Evolutionary conservation across 495 filamentous ascomycete genomes (phyloP).

Genomic region (Penicillium crystallinum): DNA sequence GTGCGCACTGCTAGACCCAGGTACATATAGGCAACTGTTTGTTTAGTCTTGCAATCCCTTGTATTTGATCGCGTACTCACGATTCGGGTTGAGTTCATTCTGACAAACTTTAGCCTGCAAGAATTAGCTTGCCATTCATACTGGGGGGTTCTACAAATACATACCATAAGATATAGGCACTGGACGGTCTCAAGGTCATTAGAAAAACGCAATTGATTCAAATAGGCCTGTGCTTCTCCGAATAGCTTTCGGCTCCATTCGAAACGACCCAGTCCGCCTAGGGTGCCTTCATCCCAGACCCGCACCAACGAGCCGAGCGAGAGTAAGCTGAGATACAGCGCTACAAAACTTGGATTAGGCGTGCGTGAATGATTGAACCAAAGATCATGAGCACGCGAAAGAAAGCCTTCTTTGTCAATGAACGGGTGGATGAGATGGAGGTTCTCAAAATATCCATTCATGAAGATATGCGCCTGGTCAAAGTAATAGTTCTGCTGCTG

Average conservation of each 20-base stretch:
- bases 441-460: conserved; percentile 42
- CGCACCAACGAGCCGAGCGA: conserved; percentile 36
- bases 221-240: conserved; percentile 33
- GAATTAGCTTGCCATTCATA: not conserved
- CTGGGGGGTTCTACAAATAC: not conserved
- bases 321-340: conserved; percentile 36
- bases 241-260: conserved; percentile 44
- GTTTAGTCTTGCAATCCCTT: not conserved
- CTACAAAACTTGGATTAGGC: conserved; percentile 35
- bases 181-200: conserved; percentile 41
- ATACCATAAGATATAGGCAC: conserved; percentile 39
- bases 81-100: conserved; percentile 39
- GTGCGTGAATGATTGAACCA: conserved; percentile 31
- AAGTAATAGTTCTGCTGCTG: conserved; percentile 38
- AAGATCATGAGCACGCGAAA: conserved; percentile 32
- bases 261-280: conserved; percentile 35
- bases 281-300: conserved; percentile 34
- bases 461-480: conserved; percentile 38
- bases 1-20: conserved; percentile 38
- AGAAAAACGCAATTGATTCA: conserved; percentile 34
- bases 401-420: conserved; percentile 38
- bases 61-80: conserved; percentile 12
- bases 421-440: conserved; percentile 41
- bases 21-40: conserved; percentile 42
- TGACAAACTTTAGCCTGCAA: conserved; percentile 38